Percentiles rank a stretch among this genome's conserved stretches.
phyloP scores from a whole-genome alignment of 768 basidiomycete species.

The Podaxis sp. region DNA sequence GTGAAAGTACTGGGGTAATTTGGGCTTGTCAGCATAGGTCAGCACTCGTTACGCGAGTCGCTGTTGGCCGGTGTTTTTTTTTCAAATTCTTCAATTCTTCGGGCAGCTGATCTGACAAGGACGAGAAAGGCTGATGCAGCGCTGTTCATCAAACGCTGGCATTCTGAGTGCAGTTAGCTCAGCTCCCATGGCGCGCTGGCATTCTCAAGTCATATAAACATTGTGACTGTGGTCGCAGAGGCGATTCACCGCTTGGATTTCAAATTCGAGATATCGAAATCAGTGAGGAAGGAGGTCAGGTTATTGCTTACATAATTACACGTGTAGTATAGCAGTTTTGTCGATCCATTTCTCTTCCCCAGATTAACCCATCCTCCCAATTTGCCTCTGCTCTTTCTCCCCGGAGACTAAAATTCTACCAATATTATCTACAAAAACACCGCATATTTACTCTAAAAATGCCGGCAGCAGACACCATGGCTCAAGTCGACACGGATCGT shows the following conservation, averaged over 20 bases:
- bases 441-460: slow-evolving; percentile 14
- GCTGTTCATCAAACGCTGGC: not conserved
- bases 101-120: not conserved
- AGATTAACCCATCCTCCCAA: slow-evolving; percentile 1
- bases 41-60: not conserved
- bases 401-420: not conserved
- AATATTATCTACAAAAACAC: not conserved
- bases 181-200: not conserved
- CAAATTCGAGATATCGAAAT: not conserved
- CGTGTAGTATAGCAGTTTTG: slow-evolving; percentile 34
- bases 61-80: not conserved
- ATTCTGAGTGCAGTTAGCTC: not conserved
- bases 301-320: slow-evolving; percentile 29
- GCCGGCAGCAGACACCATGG: slow-evolving; percentile 18
- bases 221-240: not conserved
- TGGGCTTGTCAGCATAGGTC: not conserved
- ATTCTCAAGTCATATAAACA: not conserved
- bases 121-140: not conserved
- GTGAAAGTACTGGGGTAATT: not conserved
- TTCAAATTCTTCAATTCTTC: not conserved
- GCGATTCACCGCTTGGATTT: not conserved
- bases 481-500: slow-evolving; percentile 22
- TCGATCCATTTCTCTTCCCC: slow-evolving; percentile 23
- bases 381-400: not conserved
- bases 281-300: not conserved